Conservation (phyloP, 768 basidiomycete genomes). For the Agaricus sinodeliciosus region DNA sequence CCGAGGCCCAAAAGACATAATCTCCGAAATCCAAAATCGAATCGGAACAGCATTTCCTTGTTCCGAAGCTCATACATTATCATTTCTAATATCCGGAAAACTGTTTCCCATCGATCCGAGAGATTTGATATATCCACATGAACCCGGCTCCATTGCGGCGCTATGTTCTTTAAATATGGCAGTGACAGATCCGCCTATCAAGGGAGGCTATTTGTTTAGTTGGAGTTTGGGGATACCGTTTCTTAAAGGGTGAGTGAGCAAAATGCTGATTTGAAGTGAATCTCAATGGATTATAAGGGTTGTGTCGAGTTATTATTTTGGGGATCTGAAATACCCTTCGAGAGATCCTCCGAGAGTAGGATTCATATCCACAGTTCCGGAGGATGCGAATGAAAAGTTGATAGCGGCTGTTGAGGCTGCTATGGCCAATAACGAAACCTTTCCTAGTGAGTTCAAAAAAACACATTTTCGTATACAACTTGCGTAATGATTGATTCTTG, state of each 20-base stretch:
- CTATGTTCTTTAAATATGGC: conserved; percentile 51
- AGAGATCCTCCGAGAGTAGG: conserved; percentile 64
- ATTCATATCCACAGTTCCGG: conserved; percentile 63
- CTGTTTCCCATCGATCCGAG: conserved; percentile 72
- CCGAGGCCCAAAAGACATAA: conserved; percentile 65
- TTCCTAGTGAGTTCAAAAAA: conserved; percentile 31
- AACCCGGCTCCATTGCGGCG: conserved; percentile 26
- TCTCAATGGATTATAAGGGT: conserved; percentile 35
- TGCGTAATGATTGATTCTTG: not conserved
- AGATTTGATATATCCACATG: conserved; percentile 50
- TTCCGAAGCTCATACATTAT: conserved; percentile 50
- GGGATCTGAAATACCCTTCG: conserved; percentile 64
- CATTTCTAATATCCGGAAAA: conserved; percentile 63
- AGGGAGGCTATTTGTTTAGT: conserved; percentile 57
- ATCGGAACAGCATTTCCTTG: conserved; percentile 49
- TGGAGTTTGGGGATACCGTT: conserved; percentile 80
- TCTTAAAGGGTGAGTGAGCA: conserved; percentile 62
- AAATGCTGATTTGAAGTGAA: not conserved
- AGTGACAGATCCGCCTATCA: conserved; percentile 54
- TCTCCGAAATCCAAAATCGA: conserved; percentile 36
- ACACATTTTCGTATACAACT: not conserved
- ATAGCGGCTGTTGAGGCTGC: conserved; percentile 23
- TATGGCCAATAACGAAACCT: conserved; percentile 23
- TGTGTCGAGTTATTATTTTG: conserved; percentile 63
- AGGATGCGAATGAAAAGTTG: conserved; percentile 37